A percentile compares a stretch with the other conserved stretches of the same genome.
Evolutionary conservation across 164 flowering plant species (phyloP).

Genomic region (Houttuynia cordata): DNA sequence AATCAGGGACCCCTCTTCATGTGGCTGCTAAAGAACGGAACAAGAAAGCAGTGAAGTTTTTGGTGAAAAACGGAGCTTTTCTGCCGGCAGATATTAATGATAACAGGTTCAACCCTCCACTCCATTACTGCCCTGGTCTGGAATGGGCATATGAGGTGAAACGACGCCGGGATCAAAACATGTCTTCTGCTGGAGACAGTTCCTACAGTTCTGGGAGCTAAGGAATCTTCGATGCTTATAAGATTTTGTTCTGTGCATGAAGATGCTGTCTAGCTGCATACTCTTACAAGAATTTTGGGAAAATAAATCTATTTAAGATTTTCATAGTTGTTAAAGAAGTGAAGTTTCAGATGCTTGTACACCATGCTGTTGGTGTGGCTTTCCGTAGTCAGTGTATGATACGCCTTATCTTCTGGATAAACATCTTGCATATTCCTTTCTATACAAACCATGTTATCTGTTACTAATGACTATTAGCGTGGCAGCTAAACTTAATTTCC

Average conservation of each 20-base stretch:
- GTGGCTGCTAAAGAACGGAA: slow-evolving; percentile 85
- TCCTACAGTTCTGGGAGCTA: slow-evolving; percentile 58
- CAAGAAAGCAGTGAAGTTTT: slow-evolving; percentile 61
- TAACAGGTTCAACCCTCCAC: slow-evolving; percentile 85
- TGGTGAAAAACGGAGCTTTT: slow-evolving; percentile 90
- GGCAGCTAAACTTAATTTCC: too few species aligned
- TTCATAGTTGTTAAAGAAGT: too few species aligned
- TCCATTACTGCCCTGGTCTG: slow-evolving; percentile 90
- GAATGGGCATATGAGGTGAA: slow-evolving; percentile 95
- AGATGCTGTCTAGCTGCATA: too few species aligned
- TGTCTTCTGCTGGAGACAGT: slow-evolving; percentile 41
- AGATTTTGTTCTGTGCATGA: not conserved
- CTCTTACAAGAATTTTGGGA: too few species aligned
- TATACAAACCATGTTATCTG: too few species aligned
- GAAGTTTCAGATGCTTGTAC: too few species aligned
- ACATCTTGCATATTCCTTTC: too few species aligned
- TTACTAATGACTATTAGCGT: too few species aligned
- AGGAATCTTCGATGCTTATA: not conserved
- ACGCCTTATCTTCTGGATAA: too few species aligned
- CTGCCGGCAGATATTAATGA: slow-evolving; percentile 74
- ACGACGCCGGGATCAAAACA: slow-evolving; percentile 37
- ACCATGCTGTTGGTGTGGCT: too few species aligned
- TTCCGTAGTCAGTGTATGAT: too few species aligned
- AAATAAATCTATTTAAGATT: too few species aligned
- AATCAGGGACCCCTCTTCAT: slow-evolving; percentile 92